A percentile compares a stretch with the other conserved stretches of the same genome.
These are phyloP conservation scores for Trichoderma breve DNA, from an alignment of 2,329 filamentous ascomycete genomes.

Conservation along the genomic window DNA sequence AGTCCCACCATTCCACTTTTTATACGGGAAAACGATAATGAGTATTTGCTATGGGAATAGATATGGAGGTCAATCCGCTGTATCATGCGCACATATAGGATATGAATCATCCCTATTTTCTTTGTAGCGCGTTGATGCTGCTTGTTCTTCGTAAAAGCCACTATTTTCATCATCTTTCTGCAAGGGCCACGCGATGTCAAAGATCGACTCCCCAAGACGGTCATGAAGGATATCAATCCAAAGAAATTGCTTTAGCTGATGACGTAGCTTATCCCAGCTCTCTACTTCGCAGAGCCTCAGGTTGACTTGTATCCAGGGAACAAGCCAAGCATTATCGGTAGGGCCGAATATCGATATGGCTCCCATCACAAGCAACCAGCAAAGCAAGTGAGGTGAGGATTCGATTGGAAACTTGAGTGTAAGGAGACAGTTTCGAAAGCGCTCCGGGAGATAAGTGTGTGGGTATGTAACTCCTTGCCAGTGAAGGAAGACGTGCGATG, in stretches of 20 bases:
- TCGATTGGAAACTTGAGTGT: background rate
- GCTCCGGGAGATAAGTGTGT: background rate
- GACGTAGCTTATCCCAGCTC: background rate
- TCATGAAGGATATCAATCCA: background rate
- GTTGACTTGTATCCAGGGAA: background rate
- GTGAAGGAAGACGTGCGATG: background rate
- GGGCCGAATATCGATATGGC: background rate
- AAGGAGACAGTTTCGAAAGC: background rate
- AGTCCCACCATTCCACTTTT: background rate
- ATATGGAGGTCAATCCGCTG: background rate
- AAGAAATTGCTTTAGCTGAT: background rate
- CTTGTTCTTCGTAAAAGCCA: background rate
- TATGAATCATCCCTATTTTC: background rate
- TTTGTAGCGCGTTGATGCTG: background rate
- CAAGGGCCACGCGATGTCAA: background rate
- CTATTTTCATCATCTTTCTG: background rate
- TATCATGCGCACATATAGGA: background rate
- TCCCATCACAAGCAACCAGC: background rate
- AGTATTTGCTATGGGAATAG: background rate
- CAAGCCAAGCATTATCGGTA: background rate
- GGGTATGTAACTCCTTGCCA: background rate
- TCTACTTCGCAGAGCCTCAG: background rate
- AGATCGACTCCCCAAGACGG: background rate
- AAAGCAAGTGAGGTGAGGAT: background rate
- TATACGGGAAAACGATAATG: background rate